Conservation (phyloP, 345 rosid species). For the Excoecaria agallocha region DNA sequence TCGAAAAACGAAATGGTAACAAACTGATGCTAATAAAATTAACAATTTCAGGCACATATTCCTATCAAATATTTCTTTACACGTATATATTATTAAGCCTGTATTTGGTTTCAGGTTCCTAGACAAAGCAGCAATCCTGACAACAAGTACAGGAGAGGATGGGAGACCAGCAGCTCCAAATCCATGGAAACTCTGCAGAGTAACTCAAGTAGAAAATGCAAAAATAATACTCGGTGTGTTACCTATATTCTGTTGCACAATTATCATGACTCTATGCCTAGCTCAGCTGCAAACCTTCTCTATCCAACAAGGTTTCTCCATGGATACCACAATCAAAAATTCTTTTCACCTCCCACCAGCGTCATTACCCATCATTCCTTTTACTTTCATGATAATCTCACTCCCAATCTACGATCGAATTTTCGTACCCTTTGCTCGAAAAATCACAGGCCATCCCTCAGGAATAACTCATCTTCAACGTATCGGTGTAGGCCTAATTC, state of each 20-base stretch:
- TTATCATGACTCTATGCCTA: conserved; percentile 50
- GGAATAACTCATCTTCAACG: conserved; percentile 64
- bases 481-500: conserved; percentile 50
- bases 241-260: conserved; percentile 56
- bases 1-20: too few species aligned
- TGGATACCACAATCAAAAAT: conserved; percentile 41
- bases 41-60: too few species aligned
- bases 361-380: conserved; percentile 50
- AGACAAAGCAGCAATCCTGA: conserved; percentile 57
- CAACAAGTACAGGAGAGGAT: conserved; percentile 10
- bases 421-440: conserved; percentile 41
- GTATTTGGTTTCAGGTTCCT: conserved; percentile 36
- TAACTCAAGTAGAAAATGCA: conserved; percentile 62
- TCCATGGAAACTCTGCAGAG: conserved; percentile 60
- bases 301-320: conserved; percentile 47
- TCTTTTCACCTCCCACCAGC: conserved; percentile 52
- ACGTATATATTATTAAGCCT: neutral
- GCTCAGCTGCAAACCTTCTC: conserved; percentile 63
- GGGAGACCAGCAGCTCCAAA: conserved; percentile 19
- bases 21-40: too few species aligned
- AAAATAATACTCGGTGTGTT: conserved; percentile 48
- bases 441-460: conserved; percentile 43
- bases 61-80: too few species aligned
- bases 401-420: conserved; percentile 44
- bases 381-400: conserved; percentile 38